Percentiles rank a stretch among this genome's conserved stretches.
These are phyloP conservation scores for Colletotrichum orbiculare DNA, from an alignment of 2,329 filamentous ascomycete genomes.

Conservation along the genomic window DNA sequence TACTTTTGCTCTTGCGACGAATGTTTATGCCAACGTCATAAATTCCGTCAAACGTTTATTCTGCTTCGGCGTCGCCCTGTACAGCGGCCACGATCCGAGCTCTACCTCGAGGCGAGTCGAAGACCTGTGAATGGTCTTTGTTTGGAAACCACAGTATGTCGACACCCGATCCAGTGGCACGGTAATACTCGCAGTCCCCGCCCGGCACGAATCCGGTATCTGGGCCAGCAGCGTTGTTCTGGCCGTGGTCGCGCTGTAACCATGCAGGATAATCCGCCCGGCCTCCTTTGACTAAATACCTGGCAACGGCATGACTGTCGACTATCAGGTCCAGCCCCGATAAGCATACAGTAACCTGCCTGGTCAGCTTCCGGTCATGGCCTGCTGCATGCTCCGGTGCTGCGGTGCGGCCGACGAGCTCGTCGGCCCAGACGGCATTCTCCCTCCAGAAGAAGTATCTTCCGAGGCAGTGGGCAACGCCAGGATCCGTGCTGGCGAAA, in stretches of 20 bases:
- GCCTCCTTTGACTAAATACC: slow-evolving; percentile 58
- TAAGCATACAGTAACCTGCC: slow-evolving; percentile 66
- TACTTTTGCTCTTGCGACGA: too few relatives aligned
- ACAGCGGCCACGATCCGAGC: slow-evolving; percentile 41
- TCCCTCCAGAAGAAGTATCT: slow-evolving; percentile 79
- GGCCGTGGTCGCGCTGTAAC: slow-evolving; percentile 35
- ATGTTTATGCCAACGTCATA: too few relatives aligned
- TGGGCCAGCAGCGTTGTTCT: slow-evolving; percentile 29
- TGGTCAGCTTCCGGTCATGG: slow-evolving; percentile 38
- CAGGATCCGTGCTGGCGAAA: slow-evolving; percentile 75
- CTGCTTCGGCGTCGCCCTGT: slow-evolving; percentile 1
- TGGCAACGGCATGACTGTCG: slow-evolving; percentile 66
- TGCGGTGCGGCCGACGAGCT: slow-evolving; percentile 53
- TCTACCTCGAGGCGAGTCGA: slow-evolving; percentile 52
- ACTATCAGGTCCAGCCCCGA: slow-evolving; percentile 73
- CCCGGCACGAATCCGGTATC: neutral
- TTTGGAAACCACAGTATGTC: slow-evolving; percentile 70
- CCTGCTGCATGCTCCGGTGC: slow-evolving; percentile 16
- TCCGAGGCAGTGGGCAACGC: slow-evolving; percentile 71
- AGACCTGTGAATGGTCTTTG: slow-evolving; percentile 73
- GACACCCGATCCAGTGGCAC: slow-evolving; percentile 50
- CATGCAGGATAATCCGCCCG: slow-evolving; percentile 27
- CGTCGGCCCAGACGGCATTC: slow-evolving; percentile 77
- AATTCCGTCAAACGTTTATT: too few relatives aligned
- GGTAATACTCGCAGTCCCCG: neutral